Evolutionary conservation across 177 flowering plant genomes (phyloP).

Genomic region (Vitis hybrid): DNA sequence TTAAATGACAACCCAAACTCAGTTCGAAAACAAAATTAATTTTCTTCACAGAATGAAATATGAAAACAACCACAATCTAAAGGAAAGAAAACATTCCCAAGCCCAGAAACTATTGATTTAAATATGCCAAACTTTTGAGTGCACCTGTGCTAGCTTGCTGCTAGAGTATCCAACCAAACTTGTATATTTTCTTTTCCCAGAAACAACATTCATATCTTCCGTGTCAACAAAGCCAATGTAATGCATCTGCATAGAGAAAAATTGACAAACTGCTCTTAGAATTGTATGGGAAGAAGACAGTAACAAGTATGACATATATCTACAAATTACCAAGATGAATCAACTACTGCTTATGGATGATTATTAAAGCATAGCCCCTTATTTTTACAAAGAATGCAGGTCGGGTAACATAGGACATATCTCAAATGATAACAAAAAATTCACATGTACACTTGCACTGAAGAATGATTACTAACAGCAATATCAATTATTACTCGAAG

Average conservation of each 20-base stretch:
- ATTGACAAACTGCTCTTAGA: neutral
- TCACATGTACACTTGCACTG: too few species aligned
- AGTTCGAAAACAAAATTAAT: too few species aligned
- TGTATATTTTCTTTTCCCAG: conserved; percentile 77
- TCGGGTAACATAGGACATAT: too few species aligned
- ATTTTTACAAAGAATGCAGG: neutral
- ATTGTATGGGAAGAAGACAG: too few species aligned
- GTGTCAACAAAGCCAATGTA: conserved; percentile 86
- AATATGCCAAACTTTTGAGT: neutral
- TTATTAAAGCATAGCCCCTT: neutral
- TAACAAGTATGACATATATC: too few species aligned
- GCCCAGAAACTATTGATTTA: neutral
- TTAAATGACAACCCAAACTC: too few species aligned
- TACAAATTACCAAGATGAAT: neutral
- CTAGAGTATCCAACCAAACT: conserved; percentile 78
- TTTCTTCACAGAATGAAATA: neutral
- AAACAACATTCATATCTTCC: conserved; percentile 86
- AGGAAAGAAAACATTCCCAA: neutral
- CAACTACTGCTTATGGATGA: neutral
- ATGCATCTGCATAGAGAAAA: conserved; percentile 62
- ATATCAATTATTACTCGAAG: too few species aligned
- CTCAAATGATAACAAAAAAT: too few species aligned
- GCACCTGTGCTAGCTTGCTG: conserved; percentile 99
- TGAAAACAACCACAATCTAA: neutral
- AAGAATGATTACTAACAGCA: too few species aligned